phyloP scores from a whole-genome alignment of 2,329 filamentous ascomycete genomes.

The Fusarium coicis region DNA sequence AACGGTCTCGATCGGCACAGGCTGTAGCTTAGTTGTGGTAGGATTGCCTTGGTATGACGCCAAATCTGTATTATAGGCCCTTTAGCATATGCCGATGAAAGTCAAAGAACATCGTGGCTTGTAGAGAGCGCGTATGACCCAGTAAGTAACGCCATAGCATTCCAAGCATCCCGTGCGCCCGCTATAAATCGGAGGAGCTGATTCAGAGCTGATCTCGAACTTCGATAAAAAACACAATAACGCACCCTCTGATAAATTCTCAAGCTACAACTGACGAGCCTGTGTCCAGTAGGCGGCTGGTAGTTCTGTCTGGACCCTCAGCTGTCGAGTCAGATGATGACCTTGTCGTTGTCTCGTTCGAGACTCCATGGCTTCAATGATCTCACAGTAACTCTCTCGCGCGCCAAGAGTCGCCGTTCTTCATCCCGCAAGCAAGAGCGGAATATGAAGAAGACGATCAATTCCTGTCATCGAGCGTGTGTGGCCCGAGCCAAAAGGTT shows the following conservation, averaged over 20 bases:
- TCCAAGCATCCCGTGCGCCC: neutral
- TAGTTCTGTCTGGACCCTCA: too few species aligned
- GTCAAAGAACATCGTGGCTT: neutral
- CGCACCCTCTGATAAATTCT: rapidly evolving
- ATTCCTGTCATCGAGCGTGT: neutral
- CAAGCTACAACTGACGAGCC: neutral
- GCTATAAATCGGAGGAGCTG: neutral
- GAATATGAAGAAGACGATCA: neutral
- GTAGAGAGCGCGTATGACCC: neutral
- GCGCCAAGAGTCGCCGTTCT: neutral
- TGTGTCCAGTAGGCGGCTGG: too few species aligned
- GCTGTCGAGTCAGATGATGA: neutral
- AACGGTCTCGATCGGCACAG: neutral
- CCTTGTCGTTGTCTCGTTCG: too few species aligned
- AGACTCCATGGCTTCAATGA: neutral
- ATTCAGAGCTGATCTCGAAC: neutral
- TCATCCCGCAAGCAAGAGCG: rapidly evolving
- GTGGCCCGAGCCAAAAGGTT: too few species aligned
- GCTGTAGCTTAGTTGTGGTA: neutral
- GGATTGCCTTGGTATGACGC: neutral
- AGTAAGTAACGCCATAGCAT: neutral
- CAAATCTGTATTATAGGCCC: neutral
- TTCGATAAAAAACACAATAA: rapidly evolving
- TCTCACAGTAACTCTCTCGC: rapidly evolving
- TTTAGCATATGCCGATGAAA: neutral